Conservation (phyloP, 2,329 filamentous ascomycete genomes). For the Paecilomyces dactylethromorphus region DNA sequence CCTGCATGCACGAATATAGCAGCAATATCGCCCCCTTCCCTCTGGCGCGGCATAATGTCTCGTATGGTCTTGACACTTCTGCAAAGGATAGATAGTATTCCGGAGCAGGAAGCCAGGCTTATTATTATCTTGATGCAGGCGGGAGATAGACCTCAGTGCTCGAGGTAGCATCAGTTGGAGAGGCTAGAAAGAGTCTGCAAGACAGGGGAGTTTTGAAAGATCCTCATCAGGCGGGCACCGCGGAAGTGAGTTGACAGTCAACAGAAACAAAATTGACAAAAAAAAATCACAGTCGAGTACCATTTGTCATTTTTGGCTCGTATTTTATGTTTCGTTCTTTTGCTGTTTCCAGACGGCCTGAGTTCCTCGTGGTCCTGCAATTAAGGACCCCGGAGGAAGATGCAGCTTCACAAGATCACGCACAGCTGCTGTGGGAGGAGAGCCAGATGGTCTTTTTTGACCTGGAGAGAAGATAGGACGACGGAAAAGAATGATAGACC, state of each 20-base stretch:
- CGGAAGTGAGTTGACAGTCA: not conserved
- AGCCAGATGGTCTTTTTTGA: not conserved
- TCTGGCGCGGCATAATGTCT: constrained; percentile 27
- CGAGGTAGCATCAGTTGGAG: not conserved
- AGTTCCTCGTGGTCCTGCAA: not conserved
- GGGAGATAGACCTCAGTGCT: not conserved
- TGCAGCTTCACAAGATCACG: not conserved
- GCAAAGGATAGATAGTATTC: not conserved
- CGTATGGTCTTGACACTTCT: not conserved
- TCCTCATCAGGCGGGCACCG: not conserved
- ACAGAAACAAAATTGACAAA: not conserved
- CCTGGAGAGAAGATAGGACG: not conserved
- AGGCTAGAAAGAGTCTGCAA: not conserved
- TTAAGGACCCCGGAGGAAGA: not conserved
- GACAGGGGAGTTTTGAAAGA: not conserved
- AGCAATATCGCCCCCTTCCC: constrained; percentile 45
- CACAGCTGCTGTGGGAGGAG: not conserved
- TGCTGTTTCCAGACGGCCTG: not conserved
- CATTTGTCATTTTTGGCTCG: not conserved
- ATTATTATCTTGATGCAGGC: not conserved
- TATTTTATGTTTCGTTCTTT: not conserved
- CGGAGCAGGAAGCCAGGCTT: not conserved
- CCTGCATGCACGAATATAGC: constrained; percentile 95
- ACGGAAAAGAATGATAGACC: not conserved
- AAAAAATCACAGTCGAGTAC: not conserved